Conservation (phyloP, 148 eudicot genomes). For the Salicornia ramosissima region DNA sequence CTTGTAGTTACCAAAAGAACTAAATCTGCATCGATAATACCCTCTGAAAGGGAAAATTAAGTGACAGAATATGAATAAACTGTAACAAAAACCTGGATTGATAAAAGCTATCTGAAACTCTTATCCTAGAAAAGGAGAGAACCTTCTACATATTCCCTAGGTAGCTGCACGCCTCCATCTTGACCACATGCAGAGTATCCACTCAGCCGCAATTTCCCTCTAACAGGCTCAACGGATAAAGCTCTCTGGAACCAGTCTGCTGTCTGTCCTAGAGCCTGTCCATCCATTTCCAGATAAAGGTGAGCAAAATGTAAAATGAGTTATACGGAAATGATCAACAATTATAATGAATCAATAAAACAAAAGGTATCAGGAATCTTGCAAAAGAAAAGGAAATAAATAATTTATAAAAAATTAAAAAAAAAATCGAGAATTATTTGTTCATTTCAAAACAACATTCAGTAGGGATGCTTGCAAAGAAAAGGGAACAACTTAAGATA, state of each 20-base stretch:
- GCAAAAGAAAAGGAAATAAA: not conserved
- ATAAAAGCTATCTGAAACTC: not conserved
- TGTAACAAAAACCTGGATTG: not conserved
- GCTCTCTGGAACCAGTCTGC: conserved; percentile 94
- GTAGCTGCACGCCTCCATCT: conserved; percentile 99
- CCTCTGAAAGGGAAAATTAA: conserved; percentile 52
- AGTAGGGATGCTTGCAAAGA: not conserved
- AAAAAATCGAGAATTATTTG: not conserved
- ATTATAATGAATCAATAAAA: not conserved
- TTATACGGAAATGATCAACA: not conserved
- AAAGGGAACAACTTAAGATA: not conserved
- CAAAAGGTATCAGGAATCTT: not conserved
- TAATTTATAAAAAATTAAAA: no score
- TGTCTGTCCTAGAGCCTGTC: conserved; percentile 90
- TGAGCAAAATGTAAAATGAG: not conserved
- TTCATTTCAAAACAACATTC: not conserved
- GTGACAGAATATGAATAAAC: not conserved
- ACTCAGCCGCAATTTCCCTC: conserved; percentile 88
- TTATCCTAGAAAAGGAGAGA: conserved; percentile 4
- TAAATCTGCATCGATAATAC: conserved; percentile 83
- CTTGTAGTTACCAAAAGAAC: conserved; percentile 97
- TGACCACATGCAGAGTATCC: conserved; percentile 99
- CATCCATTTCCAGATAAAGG: conserved; percentile 17
- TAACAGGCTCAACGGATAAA: conserved; percentile 89
- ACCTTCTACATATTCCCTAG: conserved; percentile 94